phyloP scores from a whole-genome alignment of 163 green algal species.

The Trebouxia gelatinosa region DNA sequence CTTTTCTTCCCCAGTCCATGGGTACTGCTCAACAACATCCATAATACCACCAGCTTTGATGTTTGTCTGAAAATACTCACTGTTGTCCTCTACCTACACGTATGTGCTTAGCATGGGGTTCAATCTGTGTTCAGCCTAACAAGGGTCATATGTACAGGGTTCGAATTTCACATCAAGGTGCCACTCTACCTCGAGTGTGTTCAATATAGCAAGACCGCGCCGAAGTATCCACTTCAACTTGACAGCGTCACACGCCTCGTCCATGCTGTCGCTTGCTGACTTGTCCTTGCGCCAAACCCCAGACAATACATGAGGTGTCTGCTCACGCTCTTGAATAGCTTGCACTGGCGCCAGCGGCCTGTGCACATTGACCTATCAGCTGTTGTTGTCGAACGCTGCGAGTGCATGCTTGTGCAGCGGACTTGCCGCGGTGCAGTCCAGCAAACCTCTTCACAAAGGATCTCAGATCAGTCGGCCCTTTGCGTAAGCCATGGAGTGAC shows the following conservation, averaged over 20 bases:
- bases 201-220: slow-evolving; percentile 39
- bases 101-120: background rate
- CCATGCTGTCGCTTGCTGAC: slow-evolving; percentile 36
- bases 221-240: slow-evolving; percentile 45
- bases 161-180: background rate
- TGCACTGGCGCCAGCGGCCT: slow-evolving; percentile 3
- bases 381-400: background rate
- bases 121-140: background rate
- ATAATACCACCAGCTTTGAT: slow-evolving; percentile 58
- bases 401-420: background rate
- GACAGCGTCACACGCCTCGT: slow-evolving; percentile 45
- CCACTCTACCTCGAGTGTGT: slow-evolving; percentile 40
- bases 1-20: slow-evolving; percentile 33
- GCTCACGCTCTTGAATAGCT: background rate
- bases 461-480: background rate
- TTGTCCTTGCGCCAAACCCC: slow-evolving; percentile 31
- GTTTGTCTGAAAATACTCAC: slow-evolving; percentile 39
- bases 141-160: background rate
- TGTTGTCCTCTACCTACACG: slow-evolving; percentile 41
- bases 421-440: no score
- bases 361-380: background rate
- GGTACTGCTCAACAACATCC: slow-evolving; percentile 55
- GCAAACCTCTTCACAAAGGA: background rate
- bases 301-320: background rate
- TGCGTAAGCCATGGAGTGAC: background rate